Evolutionary conservation across 1,139 yeast species (phyloP).

Genomic region (Wickerhamomyces sp.): DNA sequence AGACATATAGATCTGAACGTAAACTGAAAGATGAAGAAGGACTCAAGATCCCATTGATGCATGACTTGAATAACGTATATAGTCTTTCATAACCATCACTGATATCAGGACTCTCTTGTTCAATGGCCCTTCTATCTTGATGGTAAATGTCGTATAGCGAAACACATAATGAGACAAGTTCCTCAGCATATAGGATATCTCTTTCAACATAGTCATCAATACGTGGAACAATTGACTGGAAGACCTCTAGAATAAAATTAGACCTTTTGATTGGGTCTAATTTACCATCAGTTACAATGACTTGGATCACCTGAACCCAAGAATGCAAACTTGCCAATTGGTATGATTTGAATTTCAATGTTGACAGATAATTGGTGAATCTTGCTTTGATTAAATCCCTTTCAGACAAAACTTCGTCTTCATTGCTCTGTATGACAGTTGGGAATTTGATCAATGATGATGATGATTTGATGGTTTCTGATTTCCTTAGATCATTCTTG

Average conservation of each 20-base stretch:
- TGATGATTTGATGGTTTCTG: constrained; percentile 20
- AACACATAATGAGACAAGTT: constrained; percentile 70
- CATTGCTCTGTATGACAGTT: constrained; percentile 17
- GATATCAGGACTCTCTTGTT: constrained; percentile 32
- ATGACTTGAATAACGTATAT: constrained; percentile 65
- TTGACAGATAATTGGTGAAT: constrained; percentile 39
- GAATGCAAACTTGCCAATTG: constrained; percentile 66
- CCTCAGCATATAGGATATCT: constrained; percentile 68
- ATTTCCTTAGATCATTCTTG: constrained; percentile 26
- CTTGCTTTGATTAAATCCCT: constrained; percentile 28
- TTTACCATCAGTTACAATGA: constrained; percentile 58
- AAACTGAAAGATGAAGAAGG: constrained; percentile 63
- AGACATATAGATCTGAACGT: constrained; percentile 74
- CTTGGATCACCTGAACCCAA: constrained; percentile 79
- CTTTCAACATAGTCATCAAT: constrained; percentile 67
- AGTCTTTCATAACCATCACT: constrained; percentile 44
- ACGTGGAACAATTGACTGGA: constrained; percentile 72
- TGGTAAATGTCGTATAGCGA: constrained; percentile 63
- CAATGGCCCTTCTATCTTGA: constrained; percentile 31
- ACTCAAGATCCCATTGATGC: constrained; percentile 67
- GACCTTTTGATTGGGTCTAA: constrained; percentile 39
- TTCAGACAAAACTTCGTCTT: constrained; percentile 16
- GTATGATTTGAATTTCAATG: constrained; percentile 40
- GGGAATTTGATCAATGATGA: constrained; percentile 23
- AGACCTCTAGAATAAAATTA: constrained; percentile 67